Conservation (phyloP, 805 yeast species). For the Nakazawaea wickerhamii region DNA sequence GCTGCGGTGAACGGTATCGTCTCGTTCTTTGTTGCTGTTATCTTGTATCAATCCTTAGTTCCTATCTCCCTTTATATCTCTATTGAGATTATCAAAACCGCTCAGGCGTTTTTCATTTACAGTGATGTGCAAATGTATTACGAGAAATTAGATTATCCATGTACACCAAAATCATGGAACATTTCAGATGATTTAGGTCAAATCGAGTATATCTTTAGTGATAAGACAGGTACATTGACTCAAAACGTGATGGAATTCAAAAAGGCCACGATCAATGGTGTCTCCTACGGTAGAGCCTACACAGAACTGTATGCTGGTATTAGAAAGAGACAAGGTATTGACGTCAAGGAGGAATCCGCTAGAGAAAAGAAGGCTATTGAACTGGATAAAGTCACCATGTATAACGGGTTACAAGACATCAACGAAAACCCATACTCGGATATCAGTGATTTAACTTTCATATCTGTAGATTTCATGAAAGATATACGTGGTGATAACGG, state of each 20-base stretch:
- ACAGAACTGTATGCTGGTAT: slow-evolving; percentile 75
- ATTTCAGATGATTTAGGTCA: slow-evolving; percentile 83
- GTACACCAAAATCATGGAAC: slow-evolving; percentile 79
- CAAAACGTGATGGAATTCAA: slow-evolving; percentile 82
- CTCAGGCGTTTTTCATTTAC: slow-evolving; percentile 71
- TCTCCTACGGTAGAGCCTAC: slow-evolving; percentile 66
- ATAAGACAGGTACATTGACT: slow-evolving; percentile 80
- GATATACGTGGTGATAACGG: slow-evolving; percentile 54
- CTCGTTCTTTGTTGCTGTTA: slow-evolving; percentile 65
- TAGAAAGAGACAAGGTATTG: slow-evolving; percentile 59
- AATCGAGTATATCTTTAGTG: slow-evolving; percentile 75
- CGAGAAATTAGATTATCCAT: slow-evolving; percentile 63
- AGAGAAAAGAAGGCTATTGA: slow-evolving; percentile 36
- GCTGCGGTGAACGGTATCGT: slow-evolving; percentile 63
- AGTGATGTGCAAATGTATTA: slow-evolving; percentile 69
- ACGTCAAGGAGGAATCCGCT: slow-evolving; percentile 44
- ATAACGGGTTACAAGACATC: slow-evolving; percentile 30
- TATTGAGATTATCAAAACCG: slow-evolving; percentile 72
- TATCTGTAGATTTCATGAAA: slow-evolving; percentile 59
- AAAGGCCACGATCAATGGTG: slow-evolving; percentile 66
- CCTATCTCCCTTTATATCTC: slow-evolving; percentile 79
- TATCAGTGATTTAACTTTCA: slow-evolving; percentile 62
- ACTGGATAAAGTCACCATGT: slow-evolving; percentile 43
- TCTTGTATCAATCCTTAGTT: slow-evolving; percentile 70
- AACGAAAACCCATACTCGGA: slow-evolving; percentile 43